A percentile compares a stretch with the other conserved stretches of the same genome.
phyloP scores from a whole-genome alignment of 2,329 filamentous ascomycete genomes.

The Penicillium sp. region DNA sequence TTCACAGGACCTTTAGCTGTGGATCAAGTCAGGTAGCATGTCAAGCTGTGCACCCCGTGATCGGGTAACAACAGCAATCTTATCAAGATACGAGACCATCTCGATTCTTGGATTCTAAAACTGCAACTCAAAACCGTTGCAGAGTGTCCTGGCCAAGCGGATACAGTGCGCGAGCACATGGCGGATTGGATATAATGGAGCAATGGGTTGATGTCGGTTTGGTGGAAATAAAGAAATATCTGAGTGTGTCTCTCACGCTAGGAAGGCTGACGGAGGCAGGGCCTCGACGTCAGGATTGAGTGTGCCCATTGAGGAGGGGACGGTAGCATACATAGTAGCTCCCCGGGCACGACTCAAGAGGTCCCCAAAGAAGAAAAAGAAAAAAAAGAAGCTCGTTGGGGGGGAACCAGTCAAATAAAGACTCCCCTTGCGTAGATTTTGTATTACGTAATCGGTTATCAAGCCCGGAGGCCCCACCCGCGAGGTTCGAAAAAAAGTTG shows the following conservation, averaged over 20 bases:
- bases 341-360: constrained; percentile 6
- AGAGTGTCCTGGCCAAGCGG: background rate
- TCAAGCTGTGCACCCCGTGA: too few relatives aligned
- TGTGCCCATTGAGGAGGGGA: constrained; percentile 1
- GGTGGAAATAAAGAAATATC: background rate
- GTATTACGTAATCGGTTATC: background rate
- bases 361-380: background rate
- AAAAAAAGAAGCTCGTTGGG: background rate
- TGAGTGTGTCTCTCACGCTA: constrained; percentile 15
- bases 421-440: background rate
- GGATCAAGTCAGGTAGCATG: too few relatives aligned
- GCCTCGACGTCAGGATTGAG: background rate
- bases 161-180: background rate
- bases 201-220: background rate
- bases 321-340: constrained; percentile 4
- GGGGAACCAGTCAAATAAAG: background rate
- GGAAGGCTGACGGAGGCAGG: constrained; percentile 7
- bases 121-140: too few relatives aligned
- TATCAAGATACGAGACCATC: too few relatives aligned
- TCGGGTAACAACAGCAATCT: too few relatives aligned
- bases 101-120: too few relatives aligned
- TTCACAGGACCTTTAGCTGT: too few relatives aligned
- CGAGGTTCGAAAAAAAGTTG: constrained; percentile 16
- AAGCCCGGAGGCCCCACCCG: constrained; percentile 18
- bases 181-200: too few relatives aligned